These are phyloP conservation scores for Quercus bicolor DNA, from an alignment of 306 rosid species.

Conservation along the genomic window DNA sequence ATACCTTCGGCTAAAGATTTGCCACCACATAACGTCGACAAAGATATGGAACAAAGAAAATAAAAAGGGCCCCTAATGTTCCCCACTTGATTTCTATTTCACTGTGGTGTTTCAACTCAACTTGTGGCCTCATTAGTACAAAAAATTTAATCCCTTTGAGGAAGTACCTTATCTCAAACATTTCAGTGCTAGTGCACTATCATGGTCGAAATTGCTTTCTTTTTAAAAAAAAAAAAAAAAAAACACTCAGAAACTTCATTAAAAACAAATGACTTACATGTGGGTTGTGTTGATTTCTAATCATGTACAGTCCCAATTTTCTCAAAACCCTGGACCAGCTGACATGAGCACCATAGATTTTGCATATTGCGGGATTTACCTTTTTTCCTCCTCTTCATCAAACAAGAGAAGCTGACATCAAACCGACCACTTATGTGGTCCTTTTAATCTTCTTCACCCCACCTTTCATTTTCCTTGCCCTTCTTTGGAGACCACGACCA, in stretches of 20 bases:
- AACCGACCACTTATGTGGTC: constrained; percentile 47
- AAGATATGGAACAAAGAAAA: not conserved
- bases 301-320: not conserved
- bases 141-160: not conserved
- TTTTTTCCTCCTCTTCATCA: constrained; percentile 21
- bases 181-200: not conserved
- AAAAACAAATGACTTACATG: constrained; percentile 8
- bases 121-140: not conserved
- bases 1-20: too few species aligned
- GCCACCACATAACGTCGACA: not conserved
- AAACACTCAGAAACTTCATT: not conserved
- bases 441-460: constrained; percentile 12
- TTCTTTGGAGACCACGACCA: constrained; percentile 25
- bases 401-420: constrained; percentile 40
- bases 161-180: not conserved
- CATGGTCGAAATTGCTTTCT: not conserved
- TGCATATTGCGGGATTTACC: constrained; percentile 20
- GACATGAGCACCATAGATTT: constrained; percentile 36
- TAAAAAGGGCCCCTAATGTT: not conserved
- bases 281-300: constrained; percentile 1
- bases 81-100: not conserved
- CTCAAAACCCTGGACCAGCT: constrained; percentile 12
- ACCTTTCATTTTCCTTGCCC: constrained; percentile 25
- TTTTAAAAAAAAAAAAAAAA: too few species aligned
- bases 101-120: not conserved